These are phyloP conservation scores for Serpula lacrymans DNA, from an alignment of 768 basidiomycete genomes.

Conservation along the genomic window DNA sequence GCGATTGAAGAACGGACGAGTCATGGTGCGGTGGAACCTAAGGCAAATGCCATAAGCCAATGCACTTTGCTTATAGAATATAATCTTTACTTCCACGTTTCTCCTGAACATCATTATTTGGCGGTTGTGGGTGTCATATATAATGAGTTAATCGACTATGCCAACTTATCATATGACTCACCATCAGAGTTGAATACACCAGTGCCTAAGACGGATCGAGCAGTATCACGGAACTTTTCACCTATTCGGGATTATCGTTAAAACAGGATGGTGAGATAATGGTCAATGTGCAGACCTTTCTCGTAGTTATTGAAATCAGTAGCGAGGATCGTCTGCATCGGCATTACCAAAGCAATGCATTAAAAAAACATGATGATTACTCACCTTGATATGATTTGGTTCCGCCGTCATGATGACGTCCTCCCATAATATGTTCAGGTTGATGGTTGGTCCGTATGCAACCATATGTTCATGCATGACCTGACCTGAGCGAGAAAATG, in stretches of 20 bases:
- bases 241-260: background rate
- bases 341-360: background rate
- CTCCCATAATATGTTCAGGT: slow-evolving; percentile 15
- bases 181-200: slow-evolving; percentile 25
- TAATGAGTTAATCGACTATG: too few species aligned
- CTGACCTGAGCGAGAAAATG: background rate
- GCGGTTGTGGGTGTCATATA: too few species aligned
- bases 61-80: too few species aligned
- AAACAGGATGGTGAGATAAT: background rate
- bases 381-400: slow-evolving; percentile 19
- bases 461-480: background rate
- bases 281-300: slow-evolving; percentile 12
- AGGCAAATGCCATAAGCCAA: background rate
- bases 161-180: background rate
- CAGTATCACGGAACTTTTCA: slow-evolving; percentile 4
- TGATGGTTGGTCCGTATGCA: slow-evolving; percentile 11
- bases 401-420: slow-evolving; percentile 13
- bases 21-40: slow-evolving; percentile 20
- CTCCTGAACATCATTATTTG: slow-evolving; percentile 6
- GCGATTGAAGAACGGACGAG: slow-evolving; percentile 17
- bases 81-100: slow-evolving; percentile 14
- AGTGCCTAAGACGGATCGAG: slow-evolving; percentile 7
- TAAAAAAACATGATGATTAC: background rate
- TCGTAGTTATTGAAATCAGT: slow-evolving; percentile 26
- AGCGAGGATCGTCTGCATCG: slow-evolving; percentile 17